Base-by-base conservation (phyloP, 352 stramenopile species). In the Albugo candida region DNA sequence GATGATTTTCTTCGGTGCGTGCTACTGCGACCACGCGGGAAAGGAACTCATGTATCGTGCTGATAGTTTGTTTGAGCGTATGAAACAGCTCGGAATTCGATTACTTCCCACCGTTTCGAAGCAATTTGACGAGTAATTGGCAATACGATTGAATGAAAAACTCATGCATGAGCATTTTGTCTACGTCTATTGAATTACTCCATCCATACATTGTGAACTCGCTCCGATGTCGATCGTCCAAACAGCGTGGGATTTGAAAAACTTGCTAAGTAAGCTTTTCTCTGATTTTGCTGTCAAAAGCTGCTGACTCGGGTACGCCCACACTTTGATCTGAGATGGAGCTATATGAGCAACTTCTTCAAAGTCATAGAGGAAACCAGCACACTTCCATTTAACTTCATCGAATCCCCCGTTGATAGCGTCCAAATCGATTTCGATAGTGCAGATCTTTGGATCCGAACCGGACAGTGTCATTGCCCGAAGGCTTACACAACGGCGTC, bases 341-440 rank as follows among this genome's bases (percentile, higher is more conserved):
- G 77, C 77, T 5, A 86, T 61, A 24, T 81, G 70, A 0, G 77
- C 55, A 13, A 89, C 77, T 53, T 86, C 77, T 20, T 89, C 77
- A 11, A 78, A 62, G 37, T 89, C 77, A 48, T 85, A 89, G 36
- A 89, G 41, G 48, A 84, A 89, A 41, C 81, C 60, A 11, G 77
- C 77, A 36, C 77, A 89, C 44, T 83, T 82, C 77, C 77, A 89
- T 54, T 89, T 89, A 27, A 86, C 70, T 60, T 89, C 67, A 53
- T 89, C 77, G 17, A 89, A 62, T 8, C 77, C 77, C 36, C 77
- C 77, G 48, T 59, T 86, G 58, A 89, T 89, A 21, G 65, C 62
- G 41, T 89, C 77, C 59, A 89, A 61, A 45, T 84, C 70, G 16
- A 86, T 51, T 48, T 89, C 77, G 66, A 89, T 82, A 48, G 67